Evolutionary conservation across 176 grass and related monocot species (phyloP).

Genomic region (Avena insularis): DNA sequence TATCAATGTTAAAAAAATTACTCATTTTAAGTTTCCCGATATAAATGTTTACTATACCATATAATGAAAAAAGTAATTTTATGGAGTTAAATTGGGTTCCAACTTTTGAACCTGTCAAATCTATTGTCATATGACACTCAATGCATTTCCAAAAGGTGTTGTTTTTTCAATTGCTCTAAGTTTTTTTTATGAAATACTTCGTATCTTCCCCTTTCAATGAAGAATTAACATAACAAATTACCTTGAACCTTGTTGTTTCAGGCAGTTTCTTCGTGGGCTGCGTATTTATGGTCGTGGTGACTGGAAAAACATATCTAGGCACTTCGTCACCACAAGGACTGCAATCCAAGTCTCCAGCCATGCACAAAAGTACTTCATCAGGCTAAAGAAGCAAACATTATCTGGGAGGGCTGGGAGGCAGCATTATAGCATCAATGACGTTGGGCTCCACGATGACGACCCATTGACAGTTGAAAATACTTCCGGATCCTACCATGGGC

Average conservation of each 20-base stretch:
- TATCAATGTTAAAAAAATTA: not conserved
- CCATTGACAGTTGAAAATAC: not conserved
- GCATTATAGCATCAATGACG: not conserved
- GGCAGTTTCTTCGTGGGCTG: slow-evolving; percentile 13
- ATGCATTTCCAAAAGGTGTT: not conserved
- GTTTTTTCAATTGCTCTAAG: not conserved
- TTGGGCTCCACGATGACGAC: not conserved
- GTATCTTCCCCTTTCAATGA: not conserved
- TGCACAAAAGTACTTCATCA: slow-evolving; percentile 39
- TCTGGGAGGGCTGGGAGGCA: not conserved
- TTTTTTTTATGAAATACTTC: not conserved
- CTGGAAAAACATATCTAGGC: slow-evolving; percentile 30
- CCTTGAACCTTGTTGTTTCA: not conserved
- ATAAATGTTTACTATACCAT: too few relatives aligned
- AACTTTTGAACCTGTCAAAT: too few relatives aligned
- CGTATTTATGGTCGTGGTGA: not conserved
- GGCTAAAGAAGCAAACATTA: not conserved
- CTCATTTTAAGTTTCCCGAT: too few relatives aligned
- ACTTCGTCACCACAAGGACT: slow-evolving; percentile 9
- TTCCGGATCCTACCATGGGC: not conserved
- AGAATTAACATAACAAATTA: not conserved
- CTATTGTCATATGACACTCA: too few relatives aligned
- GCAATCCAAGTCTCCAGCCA: slow-evolving; percentile 11
- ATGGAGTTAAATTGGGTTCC: not conserved
- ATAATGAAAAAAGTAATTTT: not conserved